Conservation (phyloP, 192 early-diverging fungal genomes). For the Endogone sp. region DNA sequence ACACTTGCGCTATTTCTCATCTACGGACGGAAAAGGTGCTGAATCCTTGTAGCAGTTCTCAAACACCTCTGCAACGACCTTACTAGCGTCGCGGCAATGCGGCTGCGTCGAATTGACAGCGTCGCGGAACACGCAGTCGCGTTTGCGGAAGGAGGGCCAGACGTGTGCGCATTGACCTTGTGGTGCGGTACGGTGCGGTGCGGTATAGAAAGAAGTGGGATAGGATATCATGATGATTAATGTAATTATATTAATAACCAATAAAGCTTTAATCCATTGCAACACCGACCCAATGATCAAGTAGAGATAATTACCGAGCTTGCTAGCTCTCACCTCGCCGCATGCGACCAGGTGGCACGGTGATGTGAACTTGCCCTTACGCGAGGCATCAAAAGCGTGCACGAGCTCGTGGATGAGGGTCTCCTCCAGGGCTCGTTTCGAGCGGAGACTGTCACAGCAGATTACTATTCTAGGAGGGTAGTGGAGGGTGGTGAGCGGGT, state of each 20-base stretch:
- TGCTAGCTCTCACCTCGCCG: constrained; percentile 28
- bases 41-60: constrained; percentile 24
- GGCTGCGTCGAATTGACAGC: constrained; percentile 22
- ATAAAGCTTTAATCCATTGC: no score
- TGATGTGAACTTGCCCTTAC: constrained; percentile 25
- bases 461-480: constrained; percentile 21
- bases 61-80: constrained; percentile 24
- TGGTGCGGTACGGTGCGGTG: background rate
- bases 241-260: no score
- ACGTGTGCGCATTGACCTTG: constrained; percentile 26
- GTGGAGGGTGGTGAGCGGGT: background rate
- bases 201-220: no score
- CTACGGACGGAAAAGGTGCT: constrained; percentile 19
- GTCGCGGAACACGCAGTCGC: constrained; percentile 23
- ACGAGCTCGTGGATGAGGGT: constrained; percentile 32
- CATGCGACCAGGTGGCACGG: constrained; percentile 27
- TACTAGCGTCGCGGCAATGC: constrained; percentile 16
- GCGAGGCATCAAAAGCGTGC: constrained; percentile 29
- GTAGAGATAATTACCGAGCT: constrained; percentile 8
- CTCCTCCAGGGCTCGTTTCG: constrained; percentile 20
- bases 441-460: constrained; percentile 29
- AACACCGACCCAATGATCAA: background rate
- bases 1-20: no score
- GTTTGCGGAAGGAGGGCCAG: constrained; percentile 7
- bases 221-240: no score